Conservation (phyloP, 192 early-diverging fungal genomes). For the Linnemannia zychae region DNA sequence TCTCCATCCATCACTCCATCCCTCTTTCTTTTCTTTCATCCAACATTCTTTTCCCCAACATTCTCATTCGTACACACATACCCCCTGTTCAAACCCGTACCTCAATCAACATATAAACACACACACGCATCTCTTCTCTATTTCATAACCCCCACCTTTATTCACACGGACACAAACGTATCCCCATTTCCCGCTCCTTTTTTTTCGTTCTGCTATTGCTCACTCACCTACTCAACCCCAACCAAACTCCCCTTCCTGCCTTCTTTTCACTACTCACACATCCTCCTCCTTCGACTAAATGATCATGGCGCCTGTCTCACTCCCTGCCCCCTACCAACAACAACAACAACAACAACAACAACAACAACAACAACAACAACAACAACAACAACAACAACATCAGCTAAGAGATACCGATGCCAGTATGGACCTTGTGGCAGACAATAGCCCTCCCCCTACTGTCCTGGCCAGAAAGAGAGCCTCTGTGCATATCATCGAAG, state of each 20-base stretch:
- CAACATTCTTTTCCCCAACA: neutral
- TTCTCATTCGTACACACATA: neutral
- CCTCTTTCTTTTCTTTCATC: neutral
- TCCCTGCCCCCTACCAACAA: neutral
- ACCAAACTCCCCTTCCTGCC: neutral
- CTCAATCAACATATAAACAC: neutral
- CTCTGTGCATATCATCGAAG: constrained; percentile 31
- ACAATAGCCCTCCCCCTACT: neutral
- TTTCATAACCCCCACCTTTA: neutral
- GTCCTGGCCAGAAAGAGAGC: constrained; percentile 22
- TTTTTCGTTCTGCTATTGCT: neutral
- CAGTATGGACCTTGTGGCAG: neutral
- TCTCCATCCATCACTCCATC: neutral
- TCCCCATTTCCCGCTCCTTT: neutral
- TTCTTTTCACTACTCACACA: neutral
- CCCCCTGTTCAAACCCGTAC: neutral
- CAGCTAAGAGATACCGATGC: neutral
- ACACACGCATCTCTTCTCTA: neutral
- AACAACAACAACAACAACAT: neutral
- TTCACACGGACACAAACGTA: neutral
- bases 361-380: neutral
- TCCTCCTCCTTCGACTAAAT: too few species aligned
- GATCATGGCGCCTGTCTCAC: constrained; percentile 9
- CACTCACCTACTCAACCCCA: neutral
- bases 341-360: constrained; percentile 2